These are phyloP conservation scores for Plantago coronopus DNA, from an alignment of 305 asterid genomes.

Conservation along the genomic window DNA sequence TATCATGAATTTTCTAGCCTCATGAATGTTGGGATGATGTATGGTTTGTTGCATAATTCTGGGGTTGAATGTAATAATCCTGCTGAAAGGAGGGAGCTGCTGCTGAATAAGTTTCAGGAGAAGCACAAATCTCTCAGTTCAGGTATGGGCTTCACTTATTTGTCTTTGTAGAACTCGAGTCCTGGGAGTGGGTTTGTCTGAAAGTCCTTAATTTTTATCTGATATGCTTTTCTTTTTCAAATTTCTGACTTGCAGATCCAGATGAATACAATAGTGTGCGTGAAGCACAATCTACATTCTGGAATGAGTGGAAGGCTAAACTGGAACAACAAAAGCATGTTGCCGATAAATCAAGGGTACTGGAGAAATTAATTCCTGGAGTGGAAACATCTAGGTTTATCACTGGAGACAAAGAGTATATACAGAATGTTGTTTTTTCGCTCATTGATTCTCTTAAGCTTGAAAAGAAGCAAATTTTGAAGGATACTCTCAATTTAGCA, in stretches of 20 bases:
- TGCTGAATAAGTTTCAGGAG: slow-evolving; percentile 64
- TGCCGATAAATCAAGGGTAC: slow-evolving; percentile 81
- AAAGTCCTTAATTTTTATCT: slow-evolving; percentile 8
- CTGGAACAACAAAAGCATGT: slow-evolving; percentile 79
- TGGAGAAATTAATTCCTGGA: slow-evolving; percentile 89
- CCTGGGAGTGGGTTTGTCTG: slow-evolving; percentile 9
- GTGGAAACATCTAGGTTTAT: slow-evolving; percentile 81
- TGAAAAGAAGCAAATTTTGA: slow-evolving; percentile 71
- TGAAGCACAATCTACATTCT: slow-evolving; percentile 86
- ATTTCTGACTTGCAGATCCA: slow-evolving; percentile 32
- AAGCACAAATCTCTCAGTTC: slow-evolving; percentile 57
- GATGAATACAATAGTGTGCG: slow-evolving; percentile 75
- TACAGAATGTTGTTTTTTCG: slow-evolving; percentile 58
- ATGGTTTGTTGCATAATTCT: slow-evolving; percentile 74
- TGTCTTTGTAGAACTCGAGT: slow-evolving; percentile 17
- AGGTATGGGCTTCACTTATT: slow-evolving; percentile 51
- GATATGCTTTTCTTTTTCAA: slow-evolving; percentile 14
- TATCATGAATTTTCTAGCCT: slow-evolving; percentile 76
- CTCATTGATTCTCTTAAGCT: slow-evolving; percentile 66
- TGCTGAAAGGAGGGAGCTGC: slow-evolving; percentile 77
- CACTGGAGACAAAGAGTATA: slow-evolving; percentile 76
- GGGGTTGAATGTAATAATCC: slow-evolving; percentile 70
- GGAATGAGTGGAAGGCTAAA: slow-evolving; percentile 97
- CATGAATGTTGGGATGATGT: slow-evolving; percentile 88
- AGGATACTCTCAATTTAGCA: slow-evolving; percentile 61